Evolutionary conservation across 75 land plant species (phyloP).

Genomic region (Selaginella tamariscina): DNA sequence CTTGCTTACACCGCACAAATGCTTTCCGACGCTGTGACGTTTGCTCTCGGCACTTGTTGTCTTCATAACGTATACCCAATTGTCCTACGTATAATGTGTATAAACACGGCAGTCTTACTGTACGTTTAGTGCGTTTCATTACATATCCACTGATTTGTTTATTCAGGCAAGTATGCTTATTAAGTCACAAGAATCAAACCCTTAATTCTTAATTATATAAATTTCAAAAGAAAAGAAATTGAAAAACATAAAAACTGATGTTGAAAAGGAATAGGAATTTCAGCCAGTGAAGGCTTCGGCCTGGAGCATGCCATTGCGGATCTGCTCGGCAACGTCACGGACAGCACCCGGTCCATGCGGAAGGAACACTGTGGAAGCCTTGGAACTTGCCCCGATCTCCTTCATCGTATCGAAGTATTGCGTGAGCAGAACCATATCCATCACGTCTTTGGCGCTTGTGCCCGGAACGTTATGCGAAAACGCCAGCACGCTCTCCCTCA

Average conservation of each 20-base stretch:
- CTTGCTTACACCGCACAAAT: not conserved
- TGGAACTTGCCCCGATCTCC: constrained; percentile 50
- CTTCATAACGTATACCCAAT: too few species aligned
- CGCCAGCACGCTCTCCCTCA: constrained; percentile 48
- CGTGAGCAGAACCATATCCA: constrained; percentile 58
- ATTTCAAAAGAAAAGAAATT: too few species aligned
- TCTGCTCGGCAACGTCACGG: constrained; percentile 39
- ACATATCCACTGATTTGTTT: too few species aligned
- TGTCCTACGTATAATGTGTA: too few species aligned
- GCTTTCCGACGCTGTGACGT: not conserved
- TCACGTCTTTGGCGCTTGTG: constrained; percentile 49
- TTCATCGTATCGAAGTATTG: constrained; percentile 70
- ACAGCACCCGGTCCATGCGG: constrained; percentile 69
- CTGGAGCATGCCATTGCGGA: constrained; percentile 44
- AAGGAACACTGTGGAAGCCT: constrained; percentile 38
- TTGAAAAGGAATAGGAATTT: too few species aligned
- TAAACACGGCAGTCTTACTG: too few species aligned
- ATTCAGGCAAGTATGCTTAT: too few species aligned
- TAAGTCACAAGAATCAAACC: too few species aligned
- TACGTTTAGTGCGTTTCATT: too few species aligned
- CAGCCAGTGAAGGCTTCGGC: constrained; percentile 2
- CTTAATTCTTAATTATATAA: too few species aligned
- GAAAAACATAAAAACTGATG: too few species aligned
- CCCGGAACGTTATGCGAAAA: constrained; percentile 56
- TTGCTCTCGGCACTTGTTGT: not conserved